phyloP scores from a whole-genome alignment of 306 rosid species.

The Prunus kanzakura region DNA sequence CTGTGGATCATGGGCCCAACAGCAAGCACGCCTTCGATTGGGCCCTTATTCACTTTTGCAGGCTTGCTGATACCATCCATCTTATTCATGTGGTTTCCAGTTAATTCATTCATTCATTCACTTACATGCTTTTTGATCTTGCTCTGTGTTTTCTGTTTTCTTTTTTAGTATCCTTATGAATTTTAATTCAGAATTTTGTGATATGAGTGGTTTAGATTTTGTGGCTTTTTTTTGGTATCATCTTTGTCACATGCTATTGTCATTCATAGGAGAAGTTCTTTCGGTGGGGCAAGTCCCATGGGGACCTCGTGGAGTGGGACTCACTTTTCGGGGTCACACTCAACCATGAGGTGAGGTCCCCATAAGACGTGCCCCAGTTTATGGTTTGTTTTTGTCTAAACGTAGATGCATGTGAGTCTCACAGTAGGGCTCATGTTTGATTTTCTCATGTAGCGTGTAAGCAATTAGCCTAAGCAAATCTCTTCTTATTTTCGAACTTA shows the following conservation, averaged over 20 bases:
- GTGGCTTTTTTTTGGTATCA: background rate
- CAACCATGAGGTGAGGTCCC: background rate
- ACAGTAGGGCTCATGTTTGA: background rate
- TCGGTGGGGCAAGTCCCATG: background rate
- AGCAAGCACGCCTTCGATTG: conserved; percentile 90
- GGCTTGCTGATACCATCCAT: conserved; percentile 84
- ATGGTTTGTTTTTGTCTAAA: background rate
- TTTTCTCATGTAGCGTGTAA: background rate
- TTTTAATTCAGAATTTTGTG: background rate
- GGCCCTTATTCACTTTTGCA: conserved; percentile 70
- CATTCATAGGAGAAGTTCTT: background rate
- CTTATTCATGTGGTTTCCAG: conserved; percentile 84
- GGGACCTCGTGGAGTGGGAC: background rate
- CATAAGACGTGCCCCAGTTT: background rate
- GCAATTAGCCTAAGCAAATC: background rate
- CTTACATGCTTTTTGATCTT: background rate
- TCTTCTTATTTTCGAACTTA: conserved; percentile 8
- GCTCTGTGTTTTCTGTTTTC: background rate
- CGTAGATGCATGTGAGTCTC: background rate
- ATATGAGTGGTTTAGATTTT: background rate
- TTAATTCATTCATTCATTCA: background rate
- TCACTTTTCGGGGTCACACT: background rate
- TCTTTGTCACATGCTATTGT: too few relatives aligned
- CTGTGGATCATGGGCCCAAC: conserved; percentile 78
- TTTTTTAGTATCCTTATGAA: background rate